phyloP scores from a whole-genome alignment of 441 rosid species.

The Adansonia rubrostipa region DNA sequence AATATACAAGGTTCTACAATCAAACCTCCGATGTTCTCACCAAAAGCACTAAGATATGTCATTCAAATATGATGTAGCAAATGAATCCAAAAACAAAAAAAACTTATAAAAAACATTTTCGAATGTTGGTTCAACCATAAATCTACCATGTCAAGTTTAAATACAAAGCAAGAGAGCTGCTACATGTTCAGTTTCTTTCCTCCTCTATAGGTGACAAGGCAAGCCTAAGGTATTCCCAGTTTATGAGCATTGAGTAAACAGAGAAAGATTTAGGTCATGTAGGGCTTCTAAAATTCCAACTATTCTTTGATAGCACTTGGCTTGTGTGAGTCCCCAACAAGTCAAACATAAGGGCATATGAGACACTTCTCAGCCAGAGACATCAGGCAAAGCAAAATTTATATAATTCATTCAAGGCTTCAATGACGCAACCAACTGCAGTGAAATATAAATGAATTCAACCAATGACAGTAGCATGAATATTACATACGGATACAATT shows the following conservation, averaged over 20 bases:
- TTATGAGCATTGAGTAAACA: background rate
- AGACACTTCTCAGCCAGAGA: background rate
- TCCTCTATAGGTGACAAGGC: background rate
- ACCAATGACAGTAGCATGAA: background rate
- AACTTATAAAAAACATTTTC: background rate
- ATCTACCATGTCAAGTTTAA: background rate
- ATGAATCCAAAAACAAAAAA: background rate
- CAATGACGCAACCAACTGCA: slow-evolving; percentile 6
- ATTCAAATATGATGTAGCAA: slow-evolving; percentile 7
- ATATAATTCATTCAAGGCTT: background rate
- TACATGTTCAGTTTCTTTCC: background rate
- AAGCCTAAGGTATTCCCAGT: slow-evolving; percentile 13
- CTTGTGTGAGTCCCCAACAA: background rate
- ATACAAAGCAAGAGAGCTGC: background rate
- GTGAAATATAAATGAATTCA: background rate
- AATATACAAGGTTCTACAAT: background rate
- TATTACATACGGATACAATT: background rate
- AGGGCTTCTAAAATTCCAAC: slow-evolving; percentile 1
- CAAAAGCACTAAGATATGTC: background rate
- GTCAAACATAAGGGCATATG: background rate
- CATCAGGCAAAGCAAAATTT: background rate
- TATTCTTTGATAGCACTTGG: background rate
- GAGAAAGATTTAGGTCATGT: background rate
- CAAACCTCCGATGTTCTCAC: background rate
- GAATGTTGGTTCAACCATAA: background rate